These are phyloP conservation scores for Pseudonectria foliicola DNA, from an alignment of 2,329 filamentous ascomycete genomes.

Conservation along the genomic window DNA sequence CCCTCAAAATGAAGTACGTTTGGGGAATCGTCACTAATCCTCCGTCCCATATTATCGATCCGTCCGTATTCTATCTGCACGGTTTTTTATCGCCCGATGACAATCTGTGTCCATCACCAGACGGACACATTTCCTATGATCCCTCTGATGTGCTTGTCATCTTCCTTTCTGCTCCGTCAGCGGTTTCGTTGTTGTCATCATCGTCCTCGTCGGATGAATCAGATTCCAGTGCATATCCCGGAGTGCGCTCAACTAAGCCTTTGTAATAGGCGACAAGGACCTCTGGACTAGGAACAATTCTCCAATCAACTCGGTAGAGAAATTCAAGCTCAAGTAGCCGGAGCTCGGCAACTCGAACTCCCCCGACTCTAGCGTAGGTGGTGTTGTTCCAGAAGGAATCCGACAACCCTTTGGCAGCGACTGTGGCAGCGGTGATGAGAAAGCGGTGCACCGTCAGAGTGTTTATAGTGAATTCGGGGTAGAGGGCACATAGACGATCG, in stretches of 20 bases:
- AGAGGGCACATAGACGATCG: conserved; percentile 84
- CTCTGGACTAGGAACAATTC: conserved; percentile 92
- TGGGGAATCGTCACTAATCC: too few relatives aligned
- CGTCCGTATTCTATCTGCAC: too few relatives aligned
- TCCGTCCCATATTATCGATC: too few relatives aligned
- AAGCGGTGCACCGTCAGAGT: conserved; percentile 96
- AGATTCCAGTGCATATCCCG: conserved; percentile 46
- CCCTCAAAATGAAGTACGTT: too few relatives aligned
- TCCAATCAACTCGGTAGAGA: conserved; percentile 86
- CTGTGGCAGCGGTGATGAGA: conserved; percentile 89
- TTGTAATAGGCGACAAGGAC: conserved; percentile 89
- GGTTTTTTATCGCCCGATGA: too few relatives aligned
- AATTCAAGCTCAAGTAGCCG: conserved; percentile 92
- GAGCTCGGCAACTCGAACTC: conserved; percentile 82
- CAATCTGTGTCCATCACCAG: too few relatives aligned
- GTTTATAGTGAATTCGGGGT: conserved; percentile 92
- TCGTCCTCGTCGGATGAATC: conserved; percentile 27
- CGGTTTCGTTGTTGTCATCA: conserved; percentile 13
- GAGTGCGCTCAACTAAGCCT: conserved; percentile 66
- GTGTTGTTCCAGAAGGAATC: conserved; percentile 99
- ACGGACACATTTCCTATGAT: too few relatives aligned
- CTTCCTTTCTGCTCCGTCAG: conserved; percentile 10
- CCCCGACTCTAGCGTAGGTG: conserved; percentile 89
- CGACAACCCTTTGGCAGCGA: conserved; percentile 90
- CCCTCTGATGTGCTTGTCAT: too few relatives aligned